Evolutionary conservation across 139 green algal species (phyloP), one percentile per base, ranked within the genome.

Genomic region (Eudorina sp.): DNA sequence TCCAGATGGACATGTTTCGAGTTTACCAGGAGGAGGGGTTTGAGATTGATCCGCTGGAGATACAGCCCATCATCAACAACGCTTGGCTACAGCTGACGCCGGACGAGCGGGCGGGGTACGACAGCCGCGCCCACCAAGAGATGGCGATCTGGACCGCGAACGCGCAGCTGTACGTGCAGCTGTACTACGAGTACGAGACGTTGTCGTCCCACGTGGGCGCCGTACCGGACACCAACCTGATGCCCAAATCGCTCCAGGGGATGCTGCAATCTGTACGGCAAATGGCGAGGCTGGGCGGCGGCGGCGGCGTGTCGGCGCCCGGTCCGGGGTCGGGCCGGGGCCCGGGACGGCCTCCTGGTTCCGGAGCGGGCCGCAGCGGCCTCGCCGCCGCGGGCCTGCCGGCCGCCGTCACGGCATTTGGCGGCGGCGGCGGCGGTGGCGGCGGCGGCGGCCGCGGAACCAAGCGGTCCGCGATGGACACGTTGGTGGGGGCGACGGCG

Each of bases 1-100:
- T 88, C 82, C 66, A 79, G 64, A 31, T 69, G 46, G 82, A 88
- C 66, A 88, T 88, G 82, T 69, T 79, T 13, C 66, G 66, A 18
- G 82, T 88, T 43, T 88, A 88, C 64, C 82, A 88, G 82, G 82
- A 88, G 82, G 85, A 89, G 73, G 72, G 58, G 2, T 78, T 86
- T 38, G 53, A 72, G 27, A 90, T 90, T 4, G 86, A 86, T 21
- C 60, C 60, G 5, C 60, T 11, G 14, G 75, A 90, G 46, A 45
- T 90, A 14, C 40, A 60, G 25, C 75, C 75, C 75, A 86, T 90
- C 62, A 86, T 90, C 43, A 21, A 48, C 48, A 86, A 68, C 76
- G 86, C 86, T 23, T 90, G 86, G 86, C 36, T 73, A 29, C 76
- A 86, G 36, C 86, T 90, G 19, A 86, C 75, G 64, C 13, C 86